Base-by-base conservation (phyloP, 1,284 basidiomycete species). In the Puccinia hordei region DNA sequence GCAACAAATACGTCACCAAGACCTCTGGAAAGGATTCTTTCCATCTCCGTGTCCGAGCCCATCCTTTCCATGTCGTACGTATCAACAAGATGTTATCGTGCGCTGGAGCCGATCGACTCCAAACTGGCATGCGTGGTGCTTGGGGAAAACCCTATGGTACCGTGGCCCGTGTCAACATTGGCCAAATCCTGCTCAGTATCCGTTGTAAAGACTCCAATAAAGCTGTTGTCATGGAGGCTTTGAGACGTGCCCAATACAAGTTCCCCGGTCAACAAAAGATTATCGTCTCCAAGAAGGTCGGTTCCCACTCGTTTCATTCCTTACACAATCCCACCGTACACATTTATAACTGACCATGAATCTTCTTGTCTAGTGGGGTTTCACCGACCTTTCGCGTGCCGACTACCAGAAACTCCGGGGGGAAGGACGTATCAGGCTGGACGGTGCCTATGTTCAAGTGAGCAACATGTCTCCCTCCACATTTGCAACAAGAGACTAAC, bases 71-170 rank as follows among this genome's bases (percentile, higher is more conserved):
- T 87, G 94, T 98, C 84, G 88, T 99, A 88, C 93, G 96, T 84
- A 98, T 98, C 92, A 98, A 99, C 93, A 99, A 99, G 92, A 98
- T 98, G 93, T 93, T 98, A 90, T 94, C 92, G 82, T 98, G 96
- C 87, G 96, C 96, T 84, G 96, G 96, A 86, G 95, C 96, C 85
- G 96, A 98, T 95, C 89, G 92, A 88, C 91, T 95, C 84, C 95
- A 98, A 88, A 97, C 96, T 81, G 96, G 96, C 88, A 98, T 99
- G 96, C 94, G 96, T 89, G 96, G 96, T 85, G 96, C 96, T 82
- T 99, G 95, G 95, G 96, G 96, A 85, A 98, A 98, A 89, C 95
- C 96, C 73, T 98, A 97, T 87, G 96, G 95, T 83, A 93, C 91
- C 51, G 94, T 93, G 83, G 94, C 94, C 74, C 93, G 94, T 86